phyloP scores from a whole-genome alignment of 2,329 filamentous ascomycete species.

The Pestalotiopsis sp. region DNA sequence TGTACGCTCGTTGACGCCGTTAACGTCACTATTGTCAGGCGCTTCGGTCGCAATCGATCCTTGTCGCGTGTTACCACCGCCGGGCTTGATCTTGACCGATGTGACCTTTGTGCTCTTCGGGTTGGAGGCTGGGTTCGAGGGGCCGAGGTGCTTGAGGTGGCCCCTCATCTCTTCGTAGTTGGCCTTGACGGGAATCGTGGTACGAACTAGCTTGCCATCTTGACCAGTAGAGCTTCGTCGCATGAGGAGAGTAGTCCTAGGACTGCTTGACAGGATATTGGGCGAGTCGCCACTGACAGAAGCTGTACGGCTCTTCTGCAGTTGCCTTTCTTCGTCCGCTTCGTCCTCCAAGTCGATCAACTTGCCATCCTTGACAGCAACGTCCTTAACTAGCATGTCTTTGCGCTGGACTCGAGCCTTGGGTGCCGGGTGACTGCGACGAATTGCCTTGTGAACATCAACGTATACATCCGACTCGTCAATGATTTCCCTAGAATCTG shows the following conservation, averaged over 20 bases:
- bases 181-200: slow-evolving; percentile 57
- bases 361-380: slow-evolving; percentile 26
- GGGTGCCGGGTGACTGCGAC: slow-evolving; percentile 82
- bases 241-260: slow-evolving; percentile 61
- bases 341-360: slow-evolving; percentile 43
- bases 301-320: slow-evolving; percentile 30
- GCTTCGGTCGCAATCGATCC: slow-evolving; percentile 23
- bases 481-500: slow-evolving; percentile 77
- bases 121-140: slow-evolving; percentile 66
- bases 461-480: slow-evolving; percentile 98
- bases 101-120: slow-evolving; percentile 63
- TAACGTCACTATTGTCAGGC: slow-evolving; percentile 13
- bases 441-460: slow-evolving; percentile 96
- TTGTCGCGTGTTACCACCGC: slow-evolving; percentile 23
- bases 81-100: slow-evolving; percentile 68
- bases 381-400: slow-evolving; percentile 35
- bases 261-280: slow-evolving; percentile 43
- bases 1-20: slow-evolving; percentile 40
- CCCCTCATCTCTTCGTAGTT: slow-evolving; percentile 65
- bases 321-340: slow-evolving; percentile 27
- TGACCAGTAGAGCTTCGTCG: slow-evolving; percentile 57
- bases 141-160: slow-evolving; percentile 66
- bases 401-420: slow-evolving; percentile 55
- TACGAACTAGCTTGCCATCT: slow-evolving; percentile 51
- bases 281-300: slow-evolving; percentile 39